Percentiles rank a stretch among this genome's conserved stretches.
Evolutionary conservation across 2,329 filamentous ascomycete species (phyloP).

Genomic region (Stagonosporopsis vannaccii): DNA sequence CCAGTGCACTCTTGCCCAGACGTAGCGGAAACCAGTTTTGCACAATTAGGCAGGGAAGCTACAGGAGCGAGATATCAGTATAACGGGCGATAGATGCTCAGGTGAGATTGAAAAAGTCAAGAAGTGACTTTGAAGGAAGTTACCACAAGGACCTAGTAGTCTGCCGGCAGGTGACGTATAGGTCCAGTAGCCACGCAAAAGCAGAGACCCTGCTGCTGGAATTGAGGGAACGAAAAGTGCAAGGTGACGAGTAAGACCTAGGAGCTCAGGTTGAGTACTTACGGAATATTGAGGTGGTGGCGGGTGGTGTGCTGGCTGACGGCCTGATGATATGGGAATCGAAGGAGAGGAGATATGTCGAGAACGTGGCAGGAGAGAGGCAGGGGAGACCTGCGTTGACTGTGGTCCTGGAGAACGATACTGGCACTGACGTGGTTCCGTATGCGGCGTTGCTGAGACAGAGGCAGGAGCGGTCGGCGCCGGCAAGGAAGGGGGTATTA

Average conservation of each 20-base stretch:
- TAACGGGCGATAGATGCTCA: neutral
- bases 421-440: constrained; percentile 18
- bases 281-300: constrained; percentile 1
- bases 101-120: neutral
- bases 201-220: neutral
- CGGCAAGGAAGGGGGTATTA: constrained; percentile 37
- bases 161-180: neutral
- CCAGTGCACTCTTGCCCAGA: neutral
- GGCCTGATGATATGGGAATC: neutral
- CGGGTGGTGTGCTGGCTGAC: neutral
- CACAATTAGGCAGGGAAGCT: neutral
- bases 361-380: neutral
- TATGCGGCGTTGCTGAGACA: constrained; percentile 23
- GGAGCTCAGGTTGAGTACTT: neutral
- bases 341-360: neutral
- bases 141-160: neutral
- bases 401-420: constrained; percentile 7
- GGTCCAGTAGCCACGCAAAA: neutral
- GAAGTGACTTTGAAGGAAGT: neutral
- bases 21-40: neutral
- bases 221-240: neutral
- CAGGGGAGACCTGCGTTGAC: constrained; percentile 5
- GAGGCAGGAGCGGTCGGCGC: constrained; percentile 29
- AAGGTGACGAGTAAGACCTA: neutral
- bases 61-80: neutral